Evolutionary conservation across 139 green algal species (phyloP), one percentile per base, ranked within the genome.

Genomic region (Tetratostichococcus sp.): DNA sequence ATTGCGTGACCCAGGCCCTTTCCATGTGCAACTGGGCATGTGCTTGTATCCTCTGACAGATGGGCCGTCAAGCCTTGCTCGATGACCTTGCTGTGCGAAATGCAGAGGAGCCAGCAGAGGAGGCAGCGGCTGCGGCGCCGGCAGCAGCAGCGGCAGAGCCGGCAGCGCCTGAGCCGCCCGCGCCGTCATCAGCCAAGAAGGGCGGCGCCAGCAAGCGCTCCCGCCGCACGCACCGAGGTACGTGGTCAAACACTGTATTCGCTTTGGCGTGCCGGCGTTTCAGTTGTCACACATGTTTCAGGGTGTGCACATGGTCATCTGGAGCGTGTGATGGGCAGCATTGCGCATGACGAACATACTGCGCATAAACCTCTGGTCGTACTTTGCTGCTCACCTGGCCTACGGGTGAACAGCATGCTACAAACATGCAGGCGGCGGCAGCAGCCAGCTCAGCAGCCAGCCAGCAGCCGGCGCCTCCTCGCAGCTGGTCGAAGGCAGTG

Each of bases 1-100:
- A 26, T n/a, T 62, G 25, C 59, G 19, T 5, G 35, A 32, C 25
- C 58, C 21, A 21, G 74, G 31, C 23, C 17, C 58, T 25, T 34
- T 72, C 30, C 35, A 67, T 25, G 35, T 28, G 35, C 43, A 77
- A n/a, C 8, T 65, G n/a, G n/a, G n/a, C n/a, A n/a, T n/a, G n/a
- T n/a, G n/a, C n/a, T n/a, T n/a, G n/a, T n/a, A n/a, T n/a, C n/a
- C n/a, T n/a, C n/a, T n/a, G n/a, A n/a, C n/a, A n/a, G n/a, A n/a
- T n/a, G n/a, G n/a, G n/a, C n/a, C n/a, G n/a, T n/a, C n/a, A n/a
- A n/a, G n/a, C n/a, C n/a, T n/a, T n/a, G n/a, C n/a, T n/a, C n/a
- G n/a, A n/a, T n/a, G n/a, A n/a, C n/a, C n/a, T n/a, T n/a, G n/a
- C n/a, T n/a, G n/a, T n/a, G n/a, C n/a, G n/a, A n/a, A n/a, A n/a